These are phyloP conservation scores for Xylaria arbuscula DNA, from an alignment of 2,329 filamentous ascomycete species.

Conservation along the genomic window DNA sequence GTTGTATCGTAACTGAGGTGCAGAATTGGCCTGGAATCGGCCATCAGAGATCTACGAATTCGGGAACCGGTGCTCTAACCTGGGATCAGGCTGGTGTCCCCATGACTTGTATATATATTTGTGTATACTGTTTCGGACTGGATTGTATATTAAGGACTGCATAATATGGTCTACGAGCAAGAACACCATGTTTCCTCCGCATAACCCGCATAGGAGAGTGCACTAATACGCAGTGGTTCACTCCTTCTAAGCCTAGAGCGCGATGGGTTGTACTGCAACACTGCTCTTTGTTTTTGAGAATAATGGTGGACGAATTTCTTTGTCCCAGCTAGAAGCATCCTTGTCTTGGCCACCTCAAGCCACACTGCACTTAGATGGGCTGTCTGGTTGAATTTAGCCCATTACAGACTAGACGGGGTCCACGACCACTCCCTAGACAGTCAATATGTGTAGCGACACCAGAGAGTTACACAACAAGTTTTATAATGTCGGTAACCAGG, in stretches of 20 bases:
- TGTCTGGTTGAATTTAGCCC: neutral
- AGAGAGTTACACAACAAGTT: neutral
- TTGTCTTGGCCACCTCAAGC: neutral
- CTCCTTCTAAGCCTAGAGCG: neutral
- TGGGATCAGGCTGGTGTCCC: neutral
- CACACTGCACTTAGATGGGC: neutral
- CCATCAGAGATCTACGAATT: constrained; percentile 3
- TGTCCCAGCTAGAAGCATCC: neutral
- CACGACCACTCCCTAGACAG: neutral
- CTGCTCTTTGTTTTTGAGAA: neutral
- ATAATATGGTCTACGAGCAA: neutral
- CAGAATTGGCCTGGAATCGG: neutral
- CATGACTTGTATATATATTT: constrained; percentile 27
- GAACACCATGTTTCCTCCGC: neutral
- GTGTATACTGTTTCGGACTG: constrained; percentile 22
- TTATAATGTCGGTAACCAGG: neutral
- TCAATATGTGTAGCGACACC: neutral
- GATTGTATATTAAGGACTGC: constrained; percentile 19
- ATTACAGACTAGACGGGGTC: neutral
- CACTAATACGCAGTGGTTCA: neutral
- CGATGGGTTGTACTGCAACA: neutral
- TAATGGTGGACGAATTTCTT: neutral
- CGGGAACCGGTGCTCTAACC: neutral
- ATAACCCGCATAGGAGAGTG: neutral
- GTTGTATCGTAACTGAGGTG: constrained; percentile 63